phyloP scores from a whole-genome alignment of 805 yeast species.

The Barnettozyma sucrosica region DNA sequence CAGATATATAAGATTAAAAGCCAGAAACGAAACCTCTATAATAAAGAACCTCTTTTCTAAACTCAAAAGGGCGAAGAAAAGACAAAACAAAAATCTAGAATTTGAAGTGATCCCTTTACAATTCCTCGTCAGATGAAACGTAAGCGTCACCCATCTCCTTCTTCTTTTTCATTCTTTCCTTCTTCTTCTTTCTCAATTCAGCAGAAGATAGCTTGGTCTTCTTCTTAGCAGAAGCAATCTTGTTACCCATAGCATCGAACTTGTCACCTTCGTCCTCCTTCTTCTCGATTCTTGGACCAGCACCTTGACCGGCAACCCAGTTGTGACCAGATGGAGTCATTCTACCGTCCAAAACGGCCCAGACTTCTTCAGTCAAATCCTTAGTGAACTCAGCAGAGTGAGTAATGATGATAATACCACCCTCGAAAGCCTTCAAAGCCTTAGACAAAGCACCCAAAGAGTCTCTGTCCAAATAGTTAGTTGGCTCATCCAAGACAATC shows the following conservation, averaged over 20 bases:
- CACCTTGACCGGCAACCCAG: constrained; percentile 99
- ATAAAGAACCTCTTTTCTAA: constrained; percentile 2
- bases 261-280: constrained; percentile 95
- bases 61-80: constrained; percentile 1
- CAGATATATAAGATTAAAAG: constrained; percentile 3
- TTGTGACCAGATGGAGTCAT: constrained; percentile 99
- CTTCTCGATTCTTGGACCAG: constrained; percentile 99
- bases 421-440: constrained; percentile 97
- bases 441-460: constrained; percentile 98
- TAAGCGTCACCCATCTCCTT: constrained; percentile 99
- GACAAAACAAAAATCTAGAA: constrained; percentile 3
- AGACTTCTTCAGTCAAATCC: constrained; percentile 98
- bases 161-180: constrained; percentile 99
- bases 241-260: constrained; percentile 99
- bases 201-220: constrained; percentile 97
- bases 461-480: constrained; percentile 98
- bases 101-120: constrained; percentile 35
- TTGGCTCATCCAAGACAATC: constrained; percentile 99
- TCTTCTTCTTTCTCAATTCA: constrained; percentile 99
- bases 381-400: constrained; percentile 99
- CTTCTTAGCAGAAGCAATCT: constrained; percentile 94
- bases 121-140: constrained; percentile 93
- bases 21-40: constrained; percentile 4
- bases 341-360: constrained; percentile 97
- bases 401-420: constrained; percentile 99